Conservation (phyloP, 495 filamentous ascomycete species). For the Aspergillus panamensis region DNA sequence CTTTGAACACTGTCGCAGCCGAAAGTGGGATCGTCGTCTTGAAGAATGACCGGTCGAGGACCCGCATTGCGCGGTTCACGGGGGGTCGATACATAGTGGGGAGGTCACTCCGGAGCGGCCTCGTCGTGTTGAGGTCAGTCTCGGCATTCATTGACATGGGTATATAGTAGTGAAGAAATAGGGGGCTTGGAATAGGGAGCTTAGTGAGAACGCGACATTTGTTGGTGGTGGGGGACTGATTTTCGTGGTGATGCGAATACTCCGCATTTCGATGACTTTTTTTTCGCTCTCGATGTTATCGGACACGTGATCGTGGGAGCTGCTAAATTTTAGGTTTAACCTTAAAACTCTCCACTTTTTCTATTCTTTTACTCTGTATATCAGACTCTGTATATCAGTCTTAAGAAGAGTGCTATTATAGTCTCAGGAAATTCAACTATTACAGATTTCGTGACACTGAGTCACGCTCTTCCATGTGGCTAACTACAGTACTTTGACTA, state of each 20-base stretch:
- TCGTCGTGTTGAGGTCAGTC: slow-evolving; percentile 19
- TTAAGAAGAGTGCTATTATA: too few relatives aligned
- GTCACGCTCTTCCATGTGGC: too few relatives aligned
- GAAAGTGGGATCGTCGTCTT: slow-evolving; percentile 66
- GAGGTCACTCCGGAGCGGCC: slow-evolving; percentile 26
- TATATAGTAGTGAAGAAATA: not conserved
- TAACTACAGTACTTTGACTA: too few relatives aligned
- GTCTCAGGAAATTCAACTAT: too few relatives aligned
- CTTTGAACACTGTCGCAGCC: slow-evolving; percentile 74
- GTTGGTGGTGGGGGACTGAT: not conserved
- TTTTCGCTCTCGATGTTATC: slow-evolving; percentile 16
- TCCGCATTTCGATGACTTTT: not conserved
- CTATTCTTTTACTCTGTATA: too few relatives aligned
- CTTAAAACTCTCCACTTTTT: not conserved
- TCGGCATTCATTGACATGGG: slow-evolving; percentile 32
- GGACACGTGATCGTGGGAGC: slow-evolving; percentile 14
- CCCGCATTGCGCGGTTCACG: slow-evolving; percentile 71
- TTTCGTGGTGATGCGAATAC: not conserved
- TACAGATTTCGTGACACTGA: too few relatives aligned
- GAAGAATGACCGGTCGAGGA: slow-evolving; percentile 82
- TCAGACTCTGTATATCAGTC: too few relatives aligned
- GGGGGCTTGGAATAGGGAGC: not conserved
- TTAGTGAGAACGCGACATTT: not conserved
- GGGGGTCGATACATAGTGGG: slow-evolving; percentile 73
- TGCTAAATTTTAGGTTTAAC: not conserved